Evolutionary conservation across 2,329 filamentous ascomycete genomes (phyloP), one percentile per base, ranked within the genome.

Genomic region (Lecanosticta acicola): DNA sequence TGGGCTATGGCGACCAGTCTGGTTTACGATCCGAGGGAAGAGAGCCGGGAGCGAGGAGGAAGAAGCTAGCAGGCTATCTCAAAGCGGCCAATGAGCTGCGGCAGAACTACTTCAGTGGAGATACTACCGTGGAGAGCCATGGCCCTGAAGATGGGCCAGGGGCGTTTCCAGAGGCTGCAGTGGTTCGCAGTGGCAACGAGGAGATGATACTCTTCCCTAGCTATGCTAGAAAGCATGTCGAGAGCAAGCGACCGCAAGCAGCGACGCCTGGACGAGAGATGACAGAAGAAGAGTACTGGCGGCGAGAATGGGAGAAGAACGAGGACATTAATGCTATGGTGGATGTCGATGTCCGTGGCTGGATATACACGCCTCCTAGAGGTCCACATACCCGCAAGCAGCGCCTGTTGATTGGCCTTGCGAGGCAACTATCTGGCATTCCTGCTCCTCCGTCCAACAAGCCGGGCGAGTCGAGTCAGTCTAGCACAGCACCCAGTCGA

Each of bases 201-300:
- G 87, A 97, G 69, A 87, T 98, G 82, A 80, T 98, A 8, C 66
- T 98, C 18, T 98, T 98, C 57, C 93, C 93, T 0, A 96, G 88
- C 43, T 98, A 98, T 64, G 88, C 87, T 7, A 82, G 90, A 61
- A 76, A 76, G 50, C 84, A 94, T 64, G 66, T 78, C 26, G 83
- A 71, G 55, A 61, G 55, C 51, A 70, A 66, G 48, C 40, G 41
- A 34, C 50, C 40, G 33, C 39, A 46, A 44, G 48, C 45, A 19
- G 40, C 37, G 11, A 56, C 47, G 13, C 49, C 51, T 1, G 51
- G 51, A 13, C 48, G 50, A n/a, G 56, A 58, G 21, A 43, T 55
- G 42, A 56, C 48, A 8, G 57, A 62, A 39, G 56, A 59, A 34
- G 82, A 88, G 32, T 90, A 85, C 64, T 91, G 85, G 83, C 79